These are phyloP conservation scores for Gentiana straminea DNA, from an alignment of 257 asterid species.

Conservation along the genomic window DNA sequence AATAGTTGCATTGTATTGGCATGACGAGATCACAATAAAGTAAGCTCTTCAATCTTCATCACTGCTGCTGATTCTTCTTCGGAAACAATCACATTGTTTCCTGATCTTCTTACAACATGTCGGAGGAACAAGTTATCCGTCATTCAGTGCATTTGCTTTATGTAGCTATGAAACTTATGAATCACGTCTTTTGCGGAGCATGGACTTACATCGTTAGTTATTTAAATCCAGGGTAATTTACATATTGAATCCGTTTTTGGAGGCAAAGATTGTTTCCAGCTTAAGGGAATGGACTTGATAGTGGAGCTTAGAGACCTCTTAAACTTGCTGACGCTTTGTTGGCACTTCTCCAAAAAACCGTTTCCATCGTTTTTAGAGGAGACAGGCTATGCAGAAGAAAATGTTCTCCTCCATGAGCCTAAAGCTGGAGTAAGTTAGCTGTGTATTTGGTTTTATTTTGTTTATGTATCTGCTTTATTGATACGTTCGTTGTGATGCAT, in stretches of 20 bases:
- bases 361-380: conserved; percentile 74
- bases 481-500: not conserved
- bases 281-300: conserved; percentile 68
- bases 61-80: no score
- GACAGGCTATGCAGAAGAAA: conserved; percentile 78
- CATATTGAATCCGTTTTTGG: conserved; percentile 73
- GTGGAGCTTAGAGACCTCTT: conserved; percentile 73
- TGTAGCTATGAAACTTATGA: no score
- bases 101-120: no score
- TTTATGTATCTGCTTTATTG: not conserved
- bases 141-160: no score
- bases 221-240: conserved; percentile 48
- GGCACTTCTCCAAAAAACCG: conserved; percentile 96
- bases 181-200: not conserved
- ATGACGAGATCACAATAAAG: no score
- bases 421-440: conserved; percentile 86
- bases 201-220: conserved; percentile 11
- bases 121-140: no score
- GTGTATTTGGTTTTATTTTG: not conserved
- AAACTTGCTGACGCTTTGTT: conserved; percentile 71
- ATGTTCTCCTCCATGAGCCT: conserved; percentile 93
- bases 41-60: no score
- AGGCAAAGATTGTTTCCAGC: conserved; percentile 66
- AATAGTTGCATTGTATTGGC: no score
- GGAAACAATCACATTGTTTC: no score